A percentile compares a stretch with the other conserved stretches of the same genome.
These are phyloP conservation scores for Carex cristatella DNA, from an alignment of 176 grass and related monocot species.

Conservation along the genomic window DNA sequence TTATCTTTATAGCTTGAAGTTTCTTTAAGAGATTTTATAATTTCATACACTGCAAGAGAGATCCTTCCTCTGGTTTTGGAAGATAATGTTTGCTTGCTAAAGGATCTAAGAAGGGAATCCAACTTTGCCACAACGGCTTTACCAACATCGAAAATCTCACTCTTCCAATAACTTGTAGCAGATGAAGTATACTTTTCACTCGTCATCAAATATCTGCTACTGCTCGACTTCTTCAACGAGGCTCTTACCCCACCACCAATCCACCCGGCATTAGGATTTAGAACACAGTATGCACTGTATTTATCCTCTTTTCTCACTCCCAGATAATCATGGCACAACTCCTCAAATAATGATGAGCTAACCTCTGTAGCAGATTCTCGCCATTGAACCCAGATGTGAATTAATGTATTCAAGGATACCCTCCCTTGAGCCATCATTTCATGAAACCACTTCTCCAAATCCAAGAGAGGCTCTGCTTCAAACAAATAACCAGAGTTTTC, in stretches of 20 bases:
- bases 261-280: conserved; percentile 57
- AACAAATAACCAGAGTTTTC: conserved; percentile 18
- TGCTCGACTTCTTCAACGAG: conserved; percentile 22
- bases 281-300: conserved; percentile 16
- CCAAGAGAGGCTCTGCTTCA: conserved; percentile 21
- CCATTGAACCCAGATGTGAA: conserved; percentile 45
- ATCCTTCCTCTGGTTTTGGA: conserved; percentile 21
- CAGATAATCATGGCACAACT: conserved; percentile 60
- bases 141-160: conserved; percentile 55
- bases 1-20: conserved; percentile 20
- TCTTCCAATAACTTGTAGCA: conserved; percentile 41
- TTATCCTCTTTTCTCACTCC: conserved; percentile 44
- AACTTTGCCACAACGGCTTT: conserved; percentile 41
- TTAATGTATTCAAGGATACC: conserved; percentile 39
- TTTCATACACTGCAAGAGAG: conserved; percentile 27
- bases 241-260: conserved; percentile 19
- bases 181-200: conserved; percentile 23
- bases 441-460: conserved; percentile 16
- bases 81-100: neutral
- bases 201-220: conserved; percentile 20
- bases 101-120: conserved; percentile 29
- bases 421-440: conserved; percentile 27
- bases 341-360: conserved; percentile 27
- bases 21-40: conserved; percentile 37
- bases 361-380: conserved; percentile 29